Base-by-base conservation (phyloP, 2,329 filamentous ascomycete species). In the Ascochyta lentis region DNA sequence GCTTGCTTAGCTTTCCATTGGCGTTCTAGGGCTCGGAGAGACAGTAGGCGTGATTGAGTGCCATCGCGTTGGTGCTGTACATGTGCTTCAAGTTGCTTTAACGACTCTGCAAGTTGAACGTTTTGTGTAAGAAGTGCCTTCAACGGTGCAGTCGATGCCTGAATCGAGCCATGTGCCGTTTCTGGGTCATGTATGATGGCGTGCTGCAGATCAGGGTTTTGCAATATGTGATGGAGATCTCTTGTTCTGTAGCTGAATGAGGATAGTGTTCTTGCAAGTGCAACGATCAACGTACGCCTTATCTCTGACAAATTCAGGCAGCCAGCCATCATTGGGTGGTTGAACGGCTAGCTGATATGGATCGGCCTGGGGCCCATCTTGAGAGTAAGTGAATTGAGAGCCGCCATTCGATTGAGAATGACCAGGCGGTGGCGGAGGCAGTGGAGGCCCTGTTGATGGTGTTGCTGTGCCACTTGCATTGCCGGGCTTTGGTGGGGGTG, bases 1-100 rank as follows among this genome's bases (percentile, higher is more conserved):
- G 86, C 83, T 75, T 98, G 91, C 75, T 95, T 96, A 64, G 90
- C 86, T 51, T 89, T 86, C 91, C 95, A 98, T 69, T 94, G 89
- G n/a, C 93, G 86, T 78, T 98, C 95, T 15, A 97, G 84, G 1
- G 91, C 90, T 67, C 94, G 90, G 22, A 95, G 86, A 10, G 91
- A 84, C 1, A 98, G 83, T 0, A 98, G 85, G 56, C 93, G 89
- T 3, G 91, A 89, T 71, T 96, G 92, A 0, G 91, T 89, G 1
- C 84, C 81, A 26, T 86, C 83, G 52, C 94, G 89, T 67, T 89
- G 83, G 60, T 83, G 83, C 10, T 77, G 72, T 12, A 88, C 76
- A 57, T 83, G 83, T 0, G 78, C 71, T 72, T 91, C 89, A 6
- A 88, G 80, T 34, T 85, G 81, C 23, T 81, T 76, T 12, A 92